Evolutionary conservation across 352 stramenopile genomes (phyloP), one percentile per base, ranked within the genome.

Genomic region (Phytophthora sp.): DNA sequence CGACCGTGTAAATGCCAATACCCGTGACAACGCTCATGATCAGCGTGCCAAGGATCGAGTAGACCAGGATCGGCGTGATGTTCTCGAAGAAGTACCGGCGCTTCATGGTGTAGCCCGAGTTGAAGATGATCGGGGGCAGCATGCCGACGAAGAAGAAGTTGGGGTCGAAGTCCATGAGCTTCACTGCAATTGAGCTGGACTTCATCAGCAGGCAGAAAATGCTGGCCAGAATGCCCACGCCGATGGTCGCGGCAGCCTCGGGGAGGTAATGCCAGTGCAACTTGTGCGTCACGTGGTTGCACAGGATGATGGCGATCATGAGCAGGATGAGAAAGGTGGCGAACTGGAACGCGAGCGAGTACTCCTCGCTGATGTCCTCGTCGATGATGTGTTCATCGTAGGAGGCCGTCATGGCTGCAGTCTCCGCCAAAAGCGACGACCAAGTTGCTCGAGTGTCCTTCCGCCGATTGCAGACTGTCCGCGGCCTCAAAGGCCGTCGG

Each of bases 91-190:
- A 98, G 49, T 97, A 88, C 32, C 93, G 84, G 51, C 84, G 82
- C 63, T 97, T 94, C 74, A 98, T 91, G 17, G 91, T 90, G 78
- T 96, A 98, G 15, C 83, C 94, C 21, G 84, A 97, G 74, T 98
- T 98, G 79, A 98, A 98, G 55, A 98, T 97, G 57, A 98, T 98
- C 15, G 93, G 94, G 12, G 96, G 94, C 8, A 98, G 77, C 52
- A 98, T 69, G 2, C 79, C 87, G 9, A 98, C 79, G 57, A 98
- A 98, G 71, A 99, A 99, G 21, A 98, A 76, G 60, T 91, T 92
- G 10, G 91, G 87, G 69, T 95, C 86, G 61, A 98, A 98, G 68
- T 88, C 69, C 84, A 91, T 91, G 24, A 94, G 76, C 35, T 78
- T 85, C 20, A 77, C 77, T 1, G 82, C 82, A 52, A 94, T 88